These are phyloP conservation scores for Lablab purpureus DNA, from an alignment of 306 rosid genomes.

Conservation along the genomic window DNA sequence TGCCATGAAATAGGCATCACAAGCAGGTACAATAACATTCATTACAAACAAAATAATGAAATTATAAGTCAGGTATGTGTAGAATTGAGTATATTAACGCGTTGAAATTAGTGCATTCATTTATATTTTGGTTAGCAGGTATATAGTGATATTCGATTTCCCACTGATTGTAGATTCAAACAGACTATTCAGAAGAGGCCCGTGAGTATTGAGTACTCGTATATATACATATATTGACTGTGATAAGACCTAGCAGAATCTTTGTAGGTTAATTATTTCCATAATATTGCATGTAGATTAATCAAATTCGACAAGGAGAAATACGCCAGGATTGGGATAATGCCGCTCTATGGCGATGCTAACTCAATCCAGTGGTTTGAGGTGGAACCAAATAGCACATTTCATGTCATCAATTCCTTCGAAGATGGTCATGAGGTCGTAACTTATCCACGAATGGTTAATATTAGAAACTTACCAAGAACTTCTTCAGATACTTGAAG, in stretches of 20 bases:
- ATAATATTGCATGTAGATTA: constrained; percentile 48
- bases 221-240: background rate
- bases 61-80: background rate
- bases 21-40: constrained; percentile 52
- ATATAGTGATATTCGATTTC: constrained; percentile 69
- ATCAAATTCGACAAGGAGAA: constrained; percentile 56
- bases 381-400: constrained; percentile 65
- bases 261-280: background rate
- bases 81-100: background rate
- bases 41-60: background rate
- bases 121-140: constrained; percentile 52
- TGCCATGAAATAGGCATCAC: constrained; percentile 76
- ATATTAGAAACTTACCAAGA: background rate
- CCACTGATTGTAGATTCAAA: constrained; percentile 65
- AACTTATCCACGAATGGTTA: background rate
- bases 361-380: constrained; percentile 70
- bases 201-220: constrained; percentile 53
- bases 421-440: constrained; percentile 67
- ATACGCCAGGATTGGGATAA: constrained; percentile 75
- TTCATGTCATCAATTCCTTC: constrained; percentile 72
- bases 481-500: background rate
- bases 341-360: constrained; percentile 76
- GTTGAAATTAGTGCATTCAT: background rate
- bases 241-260: background rate
- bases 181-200: constrained; percentile 64